These are phyloP conservation scores for Gillenia trifoliata DNA, from an alignment of 306 rosid genomes.

Conservation along the genomic window DNA sequence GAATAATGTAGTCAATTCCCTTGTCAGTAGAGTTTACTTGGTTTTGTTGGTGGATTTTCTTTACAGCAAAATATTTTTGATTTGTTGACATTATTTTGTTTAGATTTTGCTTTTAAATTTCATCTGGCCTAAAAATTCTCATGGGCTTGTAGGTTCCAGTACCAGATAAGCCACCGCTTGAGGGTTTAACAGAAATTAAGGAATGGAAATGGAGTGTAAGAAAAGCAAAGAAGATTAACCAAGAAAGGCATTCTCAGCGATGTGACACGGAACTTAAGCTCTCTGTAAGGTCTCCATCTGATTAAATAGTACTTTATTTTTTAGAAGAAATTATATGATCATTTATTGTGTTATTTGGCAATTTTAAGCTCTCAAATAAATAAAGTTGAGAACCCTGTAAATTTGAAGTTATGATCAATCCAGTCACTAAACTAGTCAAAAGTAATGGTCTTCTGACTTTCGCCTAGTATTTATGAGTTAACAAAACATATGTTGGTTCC, in stretches of 20 bases:
- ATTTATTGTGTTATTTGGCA: background rate
- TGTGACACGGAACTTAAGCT: slow-evolving; percentile 85
- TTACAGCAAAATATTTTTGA: slow-evolving; percentile 7
- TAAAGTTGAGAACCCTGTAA: background rate
- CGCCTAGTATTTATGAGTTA: no score
- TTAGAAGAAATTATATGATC: no score
- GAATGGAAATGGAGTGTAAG: slow-evolving; percentile 72
- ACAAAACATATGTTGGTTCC: no score
- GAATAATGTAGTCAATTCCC: background rate
- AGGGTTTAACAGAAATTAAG: slow-evolving; percentile 61
- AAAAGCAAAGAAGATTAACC: slow-evolving; percentile 76
- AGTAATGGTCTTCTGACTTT: background rate
- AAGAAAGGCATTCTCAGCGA: slow-evolving; percentile 80
- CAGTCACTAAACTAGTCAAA: background rate
- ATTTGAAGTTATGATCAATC: background rate
- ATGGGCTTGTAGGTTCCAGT: slow-evolving; percentile 56
- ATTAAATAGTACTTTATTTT: background rate
- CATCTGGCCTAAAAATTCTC: slow-evolving; percentile 5
- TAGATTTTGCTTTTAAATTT: background rate
- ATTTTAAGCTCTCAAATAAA: no score
- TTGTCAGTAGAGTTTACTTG: background rate
- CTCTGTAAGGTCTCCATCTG: slow-evolving; percentile 53
- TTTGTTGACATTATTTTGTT: background rate
- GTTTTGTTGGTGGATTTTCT: background rate
- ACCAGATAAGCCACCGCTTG: slow-evolving; percentile 63